Evolutionary conservation across 768 basidiomycete genomes (phyloP), one percentile per base, ranked within the genome.

Genomic region (Filobasidium floriforme): DNA sequence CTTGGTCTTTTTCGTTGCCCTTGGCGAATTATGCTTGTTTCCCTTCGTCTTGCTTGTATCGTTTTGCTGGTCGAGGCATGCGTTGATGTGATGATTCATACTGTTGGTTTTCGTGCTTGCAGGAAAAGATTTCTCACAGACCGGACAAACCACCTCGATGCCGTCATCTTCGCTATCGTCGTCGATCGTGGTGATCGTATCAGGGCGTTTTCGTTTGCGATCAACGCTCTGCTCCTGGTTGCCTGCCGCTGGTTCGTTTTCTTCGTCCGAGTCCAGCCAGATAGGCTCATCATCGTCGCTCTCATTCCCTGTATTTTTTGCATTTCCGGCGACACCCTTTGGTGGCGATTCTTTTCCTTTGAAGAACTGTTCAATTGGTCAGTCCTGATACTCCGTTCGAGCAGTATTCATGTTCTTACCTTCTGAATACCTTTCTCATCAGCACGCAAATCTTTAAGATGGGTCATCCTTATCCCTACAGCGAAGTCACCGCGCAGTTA

Each of bases 401-500:
- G 9, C 32, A 37, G 32, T 37, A 3, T 9, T 3, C 3, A 49
- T 15, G 3, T 3, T 14, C 46, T 15, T 14, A 57, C 54, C 54
- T 57, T 57, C 26, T 57, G 54, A 26, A 57, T 57, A 19, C 54
- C 54, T 28, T 24, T 57, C 14, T 57, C 54, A 6, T 24, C 54
- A 15, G 54, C 54, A 24, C 54, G 64, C 24, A 93, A 78, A 79
- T 99, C 94, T 73, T 89, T 89, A 70, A 99, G 80, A 68, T 90
- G 93, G 3, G 90, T 92, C 11, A 94, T 83, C 54, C 93, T 82
- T 29, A 99, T 80, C 6, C 94, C 94, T 69, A n/a, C n/a, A n/a
- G n/a, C n/a, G n/a, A n/a, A n/a, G n/a, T n/a, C n/a, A n/a, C n/a
- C n/a, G n/a, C n/a, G n/a, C n/a, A n/a, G n/a, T n/a, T n/a, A n/a